phyloP scores from a whole-genome alignment of 2,329 filamentous ascomycete genomes.

The Monosporascus sp. region DNA sequence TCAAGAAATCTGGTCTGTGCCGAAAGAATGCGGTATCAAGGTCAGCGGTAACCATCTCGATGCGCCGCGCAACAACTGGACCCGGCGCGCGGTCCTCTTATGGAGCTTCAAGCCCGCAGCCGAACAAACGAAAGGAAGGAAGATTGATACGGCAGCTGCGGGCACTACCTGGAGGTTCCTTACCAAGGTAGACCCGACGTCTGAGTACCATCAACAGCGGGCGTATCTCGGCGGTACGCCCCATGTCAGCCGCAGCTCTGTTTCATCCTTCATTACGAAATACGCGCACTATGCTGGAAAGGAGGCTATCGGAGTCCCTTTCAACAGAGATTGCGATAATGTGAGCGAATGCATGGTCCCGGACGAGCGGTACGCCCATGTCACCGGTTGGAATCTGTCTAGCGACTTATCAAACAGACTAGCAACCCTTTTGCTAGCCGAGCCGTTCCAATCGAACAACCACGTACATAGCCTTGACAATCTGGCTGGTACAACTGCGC shows the following conservation, averaged over 20 bases:
- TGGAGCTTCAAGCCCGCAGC: constrained; percentile 57
- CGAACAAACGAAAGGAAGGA: constrained; percentile 37
- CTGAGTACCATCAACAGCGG: constrained; percentile 49
- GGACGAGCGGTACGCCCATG: no score
- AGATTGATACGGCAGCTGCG: constrained; percentile 42
- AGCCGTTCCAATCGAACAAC: no score
- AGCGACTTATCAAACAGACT: no score
- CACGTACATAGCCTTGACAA: no score
- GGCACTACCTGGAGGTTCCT: constrained; percentile 58
- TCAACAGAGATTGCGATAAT: constrained; percentile 26
- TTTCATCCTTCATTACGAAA: constrained; percentile 49
- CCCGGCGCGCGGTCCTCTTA: constrained; percentile 53
- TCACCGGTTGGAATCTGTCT: no score
- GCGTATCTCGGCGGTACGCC: constrained; percentile 29
- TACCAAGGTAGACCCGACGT: constrained; percentile 54
- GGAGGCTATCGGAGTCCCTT: constrained; percentile 48
- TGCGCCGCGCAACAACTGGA: constrained; percentile 35
- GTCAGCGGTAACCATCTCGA: constrained; percentile 5
- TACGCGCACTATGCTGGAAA: constrained; percentile 52
- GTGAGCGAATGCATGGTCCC: no score
- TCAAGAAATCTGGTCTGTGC: constrained; percentile 57
- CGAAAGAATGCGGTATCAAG: constrained; percentile 30
- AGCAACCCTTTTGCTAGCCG: no score
- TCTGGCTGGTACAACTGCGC: no score
- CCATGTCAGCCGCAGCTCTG: constrained; percentile 35